phyloP scores from a whole-genome alignment of 2,329 filamentous ascomycete genomes.

The Septoria petroselini region DNA sequence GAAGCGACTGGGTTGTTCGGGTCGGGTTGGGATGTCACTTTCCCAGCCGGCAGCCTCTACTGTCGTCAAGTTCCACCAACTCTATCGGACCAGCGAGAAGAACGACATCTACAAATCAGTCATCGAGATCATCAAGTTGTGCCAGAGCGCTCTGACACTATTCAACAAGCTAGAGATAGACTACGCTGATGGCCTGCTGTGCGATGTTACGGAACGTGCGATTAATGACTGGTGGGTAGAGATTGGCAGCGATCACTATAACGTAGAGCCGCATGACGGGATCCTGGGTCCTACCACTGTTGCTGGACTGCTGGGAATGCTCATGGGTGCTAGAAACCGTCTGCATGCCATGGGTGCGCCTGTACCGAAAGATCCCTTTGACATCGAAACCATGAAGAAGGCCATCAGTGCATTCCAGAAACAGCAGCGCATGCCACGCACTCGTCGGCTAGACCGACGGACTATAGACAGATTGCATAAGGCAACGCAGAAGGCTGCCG shows the following conservation, averaged over 20 bases:
- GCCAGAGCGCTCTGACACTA: constrained; percentile 80
- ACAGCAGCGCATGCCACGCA: constrained; percentile 73
- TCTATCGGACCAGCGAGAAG: constrained; percentile 83
- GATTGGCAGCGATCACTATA: constrained; percentile 87
- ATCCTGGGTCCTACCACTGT: constrained; percentile 91
- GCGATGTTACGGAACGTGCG: constrained; percentile 86
- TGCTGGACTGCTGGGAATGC: constrained; percentile 76
- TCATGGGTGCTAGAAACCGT: constrained; percentile 86
- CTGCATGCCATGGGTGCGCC: constrained; percentile 80
- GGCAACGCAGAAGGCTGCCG: constrained; percentile 84
- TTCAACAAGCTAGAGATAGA: constrained; percentile 85
- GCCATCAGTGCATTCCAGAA: constrained; percentile 90
- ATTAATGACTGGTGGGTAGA: constrained; percentile 96
- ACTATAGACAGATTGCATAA: constrained; percentile 78
- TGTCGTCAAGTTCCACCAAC: constrained; percentile 83
- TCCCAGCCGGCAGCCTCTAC: constrained; percentile 75
- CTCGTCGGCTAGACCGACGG: constrained; percentile 74
- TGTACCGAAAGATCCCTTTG: constrained; percentile 87
- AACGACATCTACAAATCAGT: constrained; percentile 75
- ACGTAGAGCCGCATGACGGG: constrained; percentile 86
- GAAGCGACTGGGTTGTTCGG: constrained; percentile 88
- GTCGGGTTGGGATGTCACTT: constrained; percentile 79
- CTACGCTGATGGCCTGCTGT: constrained; percentile 88
- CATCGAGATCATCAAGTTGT: constrained; percentile 83
- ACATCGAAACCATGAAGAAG: constrained; percentile 75